Base-by-base conservation (phyloP, 805 yeast genomes). In the Priceomyces castillae region DNA sequence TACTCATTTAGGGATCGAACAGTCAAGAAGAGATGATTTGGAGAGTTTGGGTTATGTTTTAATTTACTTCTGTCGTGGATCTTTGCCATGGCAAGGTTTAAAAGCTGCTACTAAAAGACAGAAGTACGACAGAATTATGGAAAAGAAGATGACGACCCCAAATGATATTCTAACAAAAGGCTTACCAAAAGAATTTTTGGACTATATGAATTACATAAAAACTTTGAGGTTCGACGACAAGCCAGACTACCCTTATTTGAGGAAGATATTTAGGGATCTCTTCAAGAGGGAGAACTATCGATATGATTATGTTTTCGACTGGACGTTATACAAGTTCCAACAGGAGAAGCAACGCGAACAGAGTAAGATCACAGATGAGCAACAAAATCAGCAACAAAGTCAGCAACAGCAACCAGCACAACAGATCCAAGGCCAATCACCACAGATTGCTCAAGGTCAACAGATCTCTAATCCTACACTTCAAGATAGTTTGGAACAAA, bases 51-150 rank as follows among this genome's bases (percentile, higher is more conserved):
- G 97, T 40, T 92, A 92, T 62, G 97, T 92, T 42, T 76, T 94
- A 56, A 87, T 92, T 55, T 92, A 92, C 69, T 94, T 92, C 63
- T 86, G 96, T 66, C 81, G 96, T 46, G 98, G 99, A 35, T 86
- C 95, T 14, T 79, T 92, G 57, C 99, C 99, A 42, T 92, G 99
- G 99, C 99, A 92, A 69, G 99, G 99, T 3, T 78, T 92, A 58
- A 90, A 90, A 68, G 99, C 98, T 31, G 94, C 92, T 19, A 89
- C 97, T 12, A 92, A 92, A 71, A 87, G 95, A 71, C 97, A 92
- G 66, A 92, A 94, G 69, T 92, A 92, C 67, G 97, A 92, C 69
- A 80, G 97, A 49, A 94, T 92, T 56, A 83, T 92, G 82, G 97
- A 92, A 64, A 88, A 87, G 74, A 92, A 92, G 67, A 81, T 90